These are phyloP conservation scores for Hypholoma fasciculare DNA, from an alignment of 768 basidiomycete species.

Conservation along the genomic window DNA sequence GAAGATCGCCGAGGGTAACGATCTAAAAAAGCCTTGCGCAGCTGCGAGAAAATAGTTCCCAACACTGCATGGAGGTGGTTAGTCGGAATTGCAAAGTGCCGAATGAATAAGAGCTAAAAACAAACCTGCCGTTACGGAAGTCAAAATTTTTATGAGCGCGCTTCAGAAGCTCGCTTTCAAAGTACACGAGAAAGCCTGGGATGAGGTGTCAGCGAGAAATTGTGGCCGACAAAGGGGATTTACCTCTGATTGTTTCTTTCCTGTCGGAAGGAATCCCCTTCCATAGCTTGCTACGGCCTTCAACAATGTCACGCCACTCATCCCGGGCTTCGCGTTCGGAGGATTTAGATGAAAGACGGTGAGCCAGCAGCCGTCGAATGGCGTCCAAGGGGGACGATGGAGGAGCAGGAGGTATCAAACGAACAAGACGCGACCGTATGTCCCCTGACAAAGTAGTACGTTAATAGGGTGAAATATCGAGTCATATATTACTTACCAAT, in stretches of 20 bases:
- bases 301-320: conserved; percentile 92
- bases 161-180: conserved; percentile 84
- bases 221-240: neutral
- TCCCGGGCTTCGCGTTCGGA: conserved; percentile 77
- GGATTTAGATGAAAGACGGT: conserved; percentile 72
- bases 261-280: conserved; percentile 83
- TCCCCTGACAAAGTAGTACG: conserved; percentile 53
- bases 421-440: conserved; percentile 85
- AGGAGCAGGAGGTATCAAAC: conserved; percentile 74
- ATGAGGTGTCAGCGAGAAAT: neutral
- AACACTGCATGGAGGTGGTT: conserved; percentile 43
- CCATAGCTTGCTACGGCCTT: conserved; percentile 84
- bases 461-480: neutral
- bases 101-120: neutral
- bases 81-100: neutral
- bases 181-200: conserved; percentile 88
- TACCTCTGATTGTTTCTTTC: conserved; percentile 90
- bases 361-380: conserved; percentile 75
- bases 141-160: conserved; percentile 94
- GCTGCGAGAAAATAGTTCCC: conserved; percentile 93
- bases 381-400: conserved; percentile 64
- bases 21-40: conserved; percentile 87
- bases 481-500: conserved; percentile 51
- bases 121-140: conserved; percentile 83
- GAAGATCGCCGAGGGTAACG: conserved; percentile 91